Conservation (phyloP, 2,329 filamentous ascomycete species). For the Sclerotinia borealis region DNA sequence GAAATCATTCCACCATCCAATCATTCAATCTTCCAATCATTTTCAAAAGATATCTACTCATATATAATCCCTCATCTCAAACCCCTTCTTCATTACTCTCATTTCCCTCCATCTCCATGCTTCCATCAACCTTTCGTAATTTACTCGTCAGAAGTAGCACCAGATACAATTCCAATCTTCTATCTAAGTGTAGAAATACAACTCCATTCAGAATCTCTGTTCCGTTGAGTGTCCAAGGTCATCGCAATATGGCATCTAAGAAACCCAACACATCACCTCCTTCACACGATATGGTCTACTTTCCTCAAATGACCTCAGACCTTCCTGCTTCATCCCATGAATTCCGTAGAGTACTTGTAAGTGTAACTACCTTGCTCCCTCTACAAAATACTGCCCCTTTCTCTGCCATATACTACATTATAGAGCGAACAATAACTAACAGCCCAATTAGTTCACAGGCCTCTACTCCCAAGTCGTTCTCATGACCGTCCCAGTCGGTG, state of each 20-base stretch:
- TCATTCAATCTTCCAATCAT: no score
- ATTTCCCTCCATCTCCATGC: no score
- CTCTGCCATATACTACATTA: no score
- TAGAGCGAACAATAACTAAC: not conserved
- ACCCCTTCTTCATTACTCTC: no score
- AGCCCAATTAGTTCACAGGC: constrained; percentile 43
- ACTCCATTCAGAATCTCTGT: not conserved
- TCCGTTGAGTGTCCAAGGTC: not conserved
- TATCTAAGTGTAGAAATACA: not conserved
- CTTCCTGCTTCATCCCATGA: constrained; percentile 49
- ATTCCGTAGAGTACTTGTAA: constrained; percentile 50
- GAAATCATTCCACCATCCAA: no score
- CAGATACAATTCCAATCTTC: not conserved
- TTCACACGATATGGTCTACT: constrained; percentile 53
- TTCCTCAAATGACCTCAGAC: constrained; percentile 48
- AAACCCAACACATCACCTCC: constrained; percentile 35
- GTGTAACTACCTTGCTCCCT: not conserved
- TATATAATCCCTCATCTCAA: not conserved
- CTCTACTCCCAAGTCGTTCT: constrained; percentile 57
- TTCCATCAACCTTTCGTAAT: not conserved
- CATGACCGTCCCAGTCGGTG: constrained; percentile 58
- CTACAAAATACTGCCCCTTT: not conserved
- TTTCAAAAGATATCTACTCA: not conserved
- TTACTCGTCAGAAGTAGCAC: not conserved
- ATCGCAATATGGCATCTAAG: constrained; percentile 20